Percentiles rank a stretch among this genome's conserved stretches.
phyloP scores from a whole-genome alignment of 208 protist genomes.

The Acanthamoeba polyphaga region DNA sequence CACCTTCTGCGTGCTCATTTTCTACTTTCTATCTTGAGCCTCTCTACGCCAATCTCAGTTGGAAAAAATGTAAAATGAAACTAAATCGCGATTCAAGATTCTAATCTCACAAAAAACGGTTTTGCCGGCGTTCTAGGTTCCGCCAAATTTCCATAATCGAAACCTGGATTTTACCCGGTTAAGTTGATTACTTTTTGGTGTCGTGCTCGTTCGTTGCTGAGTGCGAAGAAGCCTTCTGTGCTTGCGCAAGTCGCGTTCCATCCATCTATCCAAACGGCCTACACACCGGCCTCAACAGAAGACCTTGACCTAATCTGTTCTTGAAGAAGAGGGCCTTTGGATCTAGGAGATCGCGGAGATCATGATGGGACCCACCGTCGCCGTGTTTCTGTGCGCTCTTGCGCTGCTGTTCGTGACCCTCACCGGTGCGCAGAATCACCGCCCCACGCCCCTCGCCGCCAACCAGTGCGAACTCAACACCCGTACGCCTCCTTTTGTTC shows the following conservation, averaged over 20 bases:
- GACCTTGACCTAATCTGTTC: not conserved
- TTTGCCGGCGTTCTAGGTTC: not conserved
- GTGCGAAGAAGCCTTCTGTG: no score
- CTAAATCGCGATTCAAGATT: not conserved
- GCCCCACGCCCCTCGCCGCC: not conserved
- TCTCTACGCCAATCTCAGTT: not conserved
- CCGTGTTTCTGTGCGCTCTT: not conserved
- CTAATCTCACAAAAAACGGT: not conserved
- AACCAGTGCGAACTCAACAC: slow-evolving; percentile 37
- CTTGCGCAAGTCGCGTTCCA: no score
- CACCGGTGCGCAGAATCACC: not conserved
- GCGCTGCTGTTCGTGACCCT: not conserved
- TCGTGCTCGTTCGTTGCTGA: no score
- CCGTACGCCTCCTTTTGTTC: not conserved
- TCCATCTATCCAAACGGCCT: no score
- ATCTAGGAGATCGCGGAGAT: not conserved
- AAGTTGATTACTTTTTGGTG: no score
- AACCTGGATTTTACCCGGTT: not conserved
- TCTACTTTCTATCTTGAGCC: not conserved
- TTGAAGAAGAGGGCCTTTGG: not conserved
- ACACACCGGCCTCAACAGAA: not conserved
- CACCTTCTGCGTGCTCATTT: not conserved
- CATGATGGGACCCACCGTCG: not conserved
- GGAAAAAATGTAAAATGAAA: not conserved
- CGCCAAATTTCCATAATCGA: not conserved